These are phyloP conservation scores for Saccharomycopsis sp. DNA, from an alignment of 805 yeast species.

Conservation along the genomic window DNA sequence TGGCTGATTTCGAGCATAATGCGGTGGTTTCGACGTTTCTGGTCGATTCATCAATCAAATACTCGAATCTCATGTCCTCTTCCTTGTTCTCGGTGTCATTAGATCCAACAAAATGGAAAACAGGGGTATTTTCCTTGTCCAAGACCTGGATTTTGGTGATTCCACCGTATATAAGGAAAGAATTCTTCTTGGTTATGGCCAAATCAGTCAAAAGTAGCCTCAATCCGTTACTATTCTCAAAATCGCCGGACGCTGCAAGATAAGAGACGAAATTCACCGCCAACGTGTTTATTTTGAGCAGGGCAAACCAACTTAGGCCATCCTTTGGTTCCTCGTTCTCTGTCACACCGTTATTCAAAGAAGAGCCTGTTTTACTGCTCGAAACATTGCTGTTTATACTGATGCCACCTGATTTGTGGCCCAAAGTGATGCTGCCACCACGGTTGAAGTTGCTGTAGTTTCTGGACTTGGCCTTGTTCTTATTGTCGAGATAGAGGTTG, in stretches of 20 bases:
- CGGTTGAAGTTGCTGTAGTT: conserved; percentile 4
- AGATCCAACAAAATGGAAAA: conserved; percentile 12
- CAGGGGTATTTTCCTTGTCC: conserved; percentile 16
- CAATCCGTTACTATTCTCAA: conserved; percentile 27
- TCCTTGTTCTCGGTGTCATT: conserved; percentile 29
- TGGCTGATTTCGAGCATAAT: conserved; percentile 39
- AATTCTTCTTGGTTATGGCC: conserved; percentile 38
- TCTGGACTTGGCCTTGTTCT: conserved; percentile 1
- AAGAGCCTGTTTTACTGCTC: not conserved
- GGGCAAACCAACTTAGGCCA: conserved; percentile 29
- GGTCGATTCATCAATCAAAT: conserved; percentile 26
- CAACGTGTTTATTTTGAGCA: conserved; percentile 34
- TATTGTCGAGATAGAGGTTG: not conserved
- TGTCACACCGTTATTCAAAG: not conserved
- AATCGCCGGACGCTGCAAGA: conserved; percentile 34
- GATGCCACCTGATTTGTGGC: not conserved
- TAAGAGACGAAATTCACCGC: conserved; percentile 43
- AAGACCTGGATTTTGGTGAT: conserved; percentile 31
- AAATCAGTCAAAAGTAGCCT: conserved; percentile 29
- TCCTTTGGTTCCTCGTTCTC: not conserved
- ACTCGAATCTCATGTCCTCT: conserved; percentile 51
- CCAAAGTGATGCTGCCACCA: not conserved
- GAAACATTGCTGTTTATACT: not conserved
- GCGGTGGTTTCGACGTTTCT: conserved; percentile 32
- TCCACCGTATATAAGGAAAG: conserved; percentile 42